Evolutionary conservation across 2,329 filamentous ascomycete genomes (phyloP).

Genomic region (Blastomyces percursus): DNA sequence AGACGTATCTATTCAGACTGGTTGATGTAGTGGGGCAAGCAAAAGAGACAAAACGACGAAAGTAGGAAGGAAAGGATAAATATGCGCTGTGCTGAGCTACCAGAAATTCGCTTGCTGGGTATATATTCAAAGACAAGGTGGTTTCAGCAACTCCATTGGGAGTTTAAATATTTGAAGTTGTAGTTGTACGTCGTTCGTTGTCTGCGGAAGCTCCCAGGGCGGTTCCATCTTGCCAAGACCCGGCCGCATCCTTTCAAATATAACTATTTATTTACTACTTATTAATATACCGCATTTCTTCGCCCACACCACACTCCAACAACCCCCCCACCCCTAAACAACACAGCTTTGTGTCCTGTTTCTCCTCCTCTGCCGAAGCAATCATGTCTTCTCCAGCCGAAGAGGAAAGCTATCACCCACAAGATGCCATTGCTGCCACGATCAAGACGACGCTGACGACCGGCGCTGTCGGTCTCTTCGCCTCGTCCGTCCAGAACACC

Average conservation of each 20-base stretch:
- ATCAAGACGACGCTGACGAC: slow-evolving; percentile 55
- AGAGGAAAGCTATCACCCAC: slow-evolving; percentile 53
- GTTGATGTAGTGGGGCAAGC: slow-evolving; percentile 1
- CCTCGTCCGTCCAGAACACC: slow-evolving; percentile 76
- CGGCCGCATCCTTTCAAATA: background rate
- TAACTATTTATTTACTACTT: too few relatives aligned
- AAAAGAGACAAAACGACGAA: background rate
- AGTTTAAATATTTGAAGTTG: background rate
- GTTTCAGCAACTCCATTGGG: background rate
- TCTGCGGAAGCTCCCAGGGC: background rate
- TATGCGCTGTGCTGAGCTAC: background rate
- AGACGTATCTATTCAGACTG: background rate
- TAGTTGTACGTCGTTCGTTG: background rate
- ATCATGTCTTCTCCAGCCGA: slow-evolving; percentile 39
- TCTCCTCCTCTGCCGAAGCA: slow-evolving; percentile 2
- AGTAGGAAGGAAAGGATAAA: background rate
- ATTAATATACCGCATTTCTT: too few relatives aligned
- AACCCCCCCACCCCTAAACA: background rate
- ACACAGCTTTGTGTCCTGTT: background rate
- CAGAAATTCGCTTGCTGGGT: background rate
- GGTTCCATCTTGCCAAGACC: background rate
- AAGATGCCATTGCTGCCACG: slow-evolving; percentile 61
- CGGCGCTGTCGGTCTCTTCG: slow-evolving; percentile 56
- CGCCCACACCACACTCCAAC: background rate
- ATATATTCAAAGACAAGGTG: background rate